Evolutionary conservation across 2,329 filamentous ascomycete species (phyloP).

Genomic region (Periconia sp.): DNA sequence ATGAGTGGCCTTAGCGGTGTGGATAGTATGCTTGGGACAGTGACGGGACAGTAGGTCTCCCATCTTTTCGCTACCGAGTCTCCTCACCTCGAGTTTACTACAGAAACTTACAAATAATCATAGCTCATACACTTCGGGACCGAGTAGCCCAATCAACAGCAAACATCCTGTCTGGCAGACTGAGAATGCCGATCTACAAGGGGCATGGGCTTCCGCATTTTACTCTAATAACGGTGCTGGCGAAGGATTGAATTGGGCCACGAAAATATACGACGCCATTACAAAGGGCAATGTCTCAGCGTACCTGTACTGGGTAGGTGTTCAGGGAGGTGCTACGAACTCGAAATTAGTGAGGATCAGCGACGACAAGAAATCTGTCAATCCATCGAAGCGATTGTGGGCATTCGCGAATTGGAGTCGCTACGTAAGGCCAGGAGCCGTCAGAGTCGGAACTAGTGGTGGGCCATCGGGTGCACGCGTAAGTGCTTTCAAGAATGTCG

Average conservation of each 20-base stretch:
- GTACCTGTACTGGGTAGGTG: constrained; percentile 63
- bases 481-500: constrained; percentile 41
- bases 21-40: constrained; percentile 22
- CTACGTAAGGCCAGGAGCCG: constrained; percentile 47
- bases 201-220: constrained; percentile 49
- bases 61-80: background rate
- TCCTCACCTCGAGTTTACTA: background rate
- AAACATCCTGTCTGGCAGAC: constrained; percentile 59
- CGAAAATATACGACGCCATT: constrained; percentile 59
- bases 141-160: constrained; percentile 36
- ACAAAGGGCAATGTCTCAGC: constrained; percentile 56
- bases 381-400: constrained; percentile 46
- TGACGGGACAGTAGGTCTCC: constrained; percentile 32
- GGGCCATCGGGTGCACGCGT: constrained; percentile 35
- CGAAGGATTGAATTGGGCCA: constrained; percentile 63
- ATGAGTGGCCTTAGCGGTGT: constrained; percentile 23
- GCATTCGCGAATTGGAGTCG: constrained; percentile 50
- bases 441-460: constrained; percentile 42
- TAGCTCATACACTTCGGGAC: constrained; percentile 29
- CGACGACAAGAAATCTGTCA: constrained; percentile 41
- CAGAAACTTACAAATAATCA: background rate
- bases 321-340: constrained; percentile 47
- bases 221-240: constrained; percentile 54
- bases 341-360: constrained; percentile 42
- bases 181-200: constrained; percentile 57